A percentile compares a stretch with the other conserved stretches of the same genome.
Conservation (phyloP, 805 yeast species). For the Wickerhamiella azymoides region DNA sequence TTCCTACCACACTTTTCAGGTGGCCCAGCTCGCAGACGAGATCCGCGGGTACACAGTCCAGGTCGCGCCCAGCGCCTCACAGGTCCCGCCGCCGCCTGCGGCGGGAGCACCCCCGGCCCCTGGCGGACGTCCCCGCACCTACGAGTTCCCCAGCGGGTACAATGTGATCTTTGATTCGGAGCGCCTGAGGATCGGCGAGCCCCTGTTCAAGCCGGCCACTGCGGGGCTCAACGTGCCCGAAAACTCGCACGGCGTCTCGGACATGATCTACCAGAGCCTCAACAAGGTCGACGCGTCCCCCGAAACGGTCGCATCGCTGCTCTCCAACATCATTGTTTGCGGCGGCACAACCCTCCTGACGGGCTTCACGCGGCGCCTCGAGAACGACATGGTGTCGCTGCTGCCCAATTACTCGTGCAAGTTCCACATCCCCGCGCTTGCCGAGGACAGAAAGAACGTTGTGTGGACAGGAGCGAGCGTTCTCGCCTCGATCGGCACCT, state of each 20-base stretch:
- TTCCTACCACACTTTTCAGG: conserved; percentile 45
- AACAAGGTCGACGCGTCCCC: conserved; percentile 35
- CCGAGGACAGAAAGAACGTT: conserved; percentile 61
- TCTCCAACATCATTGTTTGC: conserved; percentile 75
- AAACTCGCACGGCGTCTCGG: conserved; percentile 37
- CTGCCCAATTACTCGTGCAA: conserved; percentile 78
- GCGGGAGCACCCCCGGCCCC: conserved; percentile 7
- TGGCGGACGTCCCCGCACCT: conserved; percentile 36
- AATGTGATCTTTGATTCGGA: conserved; percentile 38
- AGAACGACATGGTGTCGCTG: conserved; percentile 48
- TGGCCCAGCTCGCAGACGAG: conserved; percentile 47
- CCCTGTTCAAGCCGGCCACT: conserved; percentile 52
- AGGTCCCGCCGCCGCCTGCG: background rate
- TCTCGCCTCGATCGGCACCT: conserved; percentile 73
- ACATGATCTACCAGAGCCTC: conserved; percentile 33
- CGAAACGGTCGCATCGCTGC: conserved; percentile 61
- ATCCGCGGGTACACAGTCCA: conserved; percentile 57
- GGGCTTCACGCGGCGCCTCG: conserved; percentile 63
- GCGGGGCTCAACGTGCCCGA: conserved; percentile 33
- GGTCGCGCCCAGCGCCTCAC: conserved; percentile 23
- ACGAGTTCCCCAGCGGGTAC: conserved; percentile 46
- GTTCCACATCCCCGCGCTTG: conserved; percentile 54
- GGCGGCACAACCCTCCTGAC: conserved; percentile 75
- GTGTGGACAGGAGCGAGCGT: conserved; percentile 92
- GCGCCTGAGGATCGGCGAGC: conserved; percentile 45